Base-by-base conservation (phyloP, 441 rosid genomes). In the Biscutella auriculata region DNA sequence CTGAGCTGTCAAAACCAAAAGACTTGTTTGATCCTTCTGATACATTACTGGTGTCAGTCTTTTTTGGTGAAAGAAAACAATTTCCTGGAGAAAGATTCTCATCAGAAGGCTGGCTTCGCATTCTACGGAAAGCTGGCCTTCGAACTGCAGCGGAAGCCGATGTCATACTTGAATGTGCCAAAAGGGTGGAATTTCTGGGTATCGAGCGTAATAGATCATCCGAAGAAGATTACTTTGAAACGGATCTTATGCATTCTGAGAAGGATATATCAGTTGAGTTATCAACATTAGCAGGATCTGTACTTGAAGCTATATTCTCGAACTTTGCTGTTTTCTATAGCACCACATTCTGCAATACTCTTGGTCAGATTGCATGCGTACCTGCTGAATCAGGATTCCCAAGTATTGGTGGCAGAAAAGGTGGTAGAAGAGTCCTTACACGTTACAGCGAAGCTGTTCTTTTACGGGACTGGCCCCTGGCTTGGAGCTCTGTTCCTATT, bases 71-170 rank as follows among this genome's bases (percentile, higher is more conserved):
- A 82, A 83, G 85, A 73, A 79, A 74, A 64, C 85, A 76, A 64
- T 89, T 93, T 77, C 99, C 99, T 21, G 99, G 99, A 66, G 99
- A 93, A 79, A 85, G 97, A 80, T 93, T 93, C 74, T 66, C 72
- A 60, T 67, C 81, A 17, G 89, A 87, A 43, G 80, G 88, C 42
- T 89, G 99, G 99, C 96, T 89, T 72, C 86, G 60, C 65, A 89
- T 93, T 68, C 74, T 93, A 60, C 75, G 88, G 77, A 87, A 87
- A 79, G 69, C 73, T 33, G 99, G 97, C 53, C 94, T 93, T 75
- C 88, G 63, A 68, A 83, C 78, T 50, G 74, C 96, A 60, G 50
- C 74, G 2, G 97, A 89, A 73, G 81, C 95, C 28, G 95, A 89
- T 68, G 80, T 89, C 26, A 83, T 89, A 59, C 85, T 93, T 66